phyloP scores from a whole-genome alignment of 768 basidiomycete species.

The Mycena maculata region DNA sequence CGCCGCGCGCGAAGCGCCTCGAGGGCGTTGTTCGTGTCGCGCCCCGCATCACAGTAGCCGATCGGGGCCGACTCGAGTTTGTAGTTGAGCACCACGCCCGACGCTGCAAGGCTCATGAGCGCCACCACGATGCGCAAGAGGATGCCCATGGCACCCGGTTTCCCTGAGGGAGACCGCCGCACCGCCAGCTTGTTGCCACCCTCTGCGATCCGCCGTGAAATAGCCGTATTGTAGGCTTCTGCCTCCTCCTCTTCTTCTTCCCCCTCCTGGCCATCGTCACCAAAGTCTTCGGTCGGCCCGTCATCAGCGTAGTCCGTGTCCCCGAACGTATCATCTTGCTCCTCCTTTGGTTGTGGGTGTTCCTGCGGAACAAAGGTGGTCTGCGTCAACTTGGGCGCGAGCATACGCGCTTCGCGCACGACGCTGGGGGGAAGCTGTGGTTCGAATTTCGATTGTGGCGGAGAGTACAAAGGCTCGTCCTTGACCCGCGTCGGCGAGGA shows the following conservation, averaged over 20 bases:
- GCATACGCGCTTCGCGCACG: slow-evolving; percentile 44
- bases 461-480: slow-evolving; percentile 48
- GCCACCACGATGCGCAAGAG: slow-evolving; percentile 58
- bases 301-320: slow-evolving; percentile 30
- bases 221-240: slow-evolving; percentile 39
- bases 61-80: slow-evolving; percentile 76
- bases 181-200: slow-evolving; percentile 38
- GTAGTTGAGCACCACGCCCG: slow-evolving; percentile 57
- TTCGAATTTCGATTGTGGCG: slow-evolving; percentile 67
- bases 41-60: slow-evolving; percentile 81
- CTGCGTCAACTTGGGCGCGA: slow-evolving; percentile 35
- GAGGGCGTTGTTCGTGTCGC: slow-evolving; percentile 67
- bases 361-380: slow-evolving; percentile 27
- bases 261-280: slow-evolving; percentile 27
- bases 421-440: slow-evolving; percentile 58
- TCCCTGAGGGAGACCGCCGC: slow-evolving; percentile 28
- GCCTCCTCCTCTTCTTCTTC: slow-evolving; percentile 37
- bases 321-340: slow-evolving; percentile 41
- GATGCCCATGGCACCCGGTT: slow-evolving; percentile 37
- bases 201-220: slow-evolving; percentile 54
- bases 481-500: slow-evolving; percentile 52
- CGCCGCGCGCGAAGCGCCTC: slow-evolving; percentile 59
- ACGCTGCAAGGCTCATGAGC: slow-evolving; percentile 48
- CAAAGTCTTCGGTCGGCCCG: slow-evolving; percentile 31
- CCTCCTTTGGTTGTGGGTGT: slow-evolving; percentile 39